Conservation (phyloP, 805 yeast species). For the Metschnikowia proteae region DNA sequence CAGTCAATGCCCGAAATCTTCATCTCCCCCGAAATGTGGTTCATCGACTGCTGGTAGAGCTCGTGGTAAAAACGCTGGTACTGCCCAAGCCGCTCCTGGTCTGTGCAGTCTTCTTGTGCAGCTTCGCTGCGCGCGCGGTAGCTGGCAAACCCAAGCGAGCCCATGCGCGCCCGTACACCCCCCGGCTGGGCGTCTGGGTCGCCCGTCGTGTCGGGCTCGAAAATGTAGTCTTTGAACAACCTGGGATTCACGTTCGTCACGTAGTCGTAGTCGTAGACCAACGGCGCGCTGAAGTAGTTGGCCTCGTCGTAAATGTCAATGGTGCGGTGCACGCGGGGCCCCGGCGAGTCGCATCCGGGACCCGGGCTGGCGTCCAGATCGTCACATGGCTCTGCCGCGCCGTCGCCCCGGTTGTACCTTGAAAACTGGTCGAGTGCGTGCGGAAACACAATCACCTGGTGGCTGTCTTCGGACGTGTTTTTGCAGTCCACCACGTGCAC, state of each 20-base stretch:
- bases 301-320: slow-evolving; percentile 13
- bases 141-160: slow-evolving; percentile 2
- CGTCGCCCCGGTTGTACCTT: slow-evolving; percentile 16
- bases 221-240: slow-evolving; percentile 34
- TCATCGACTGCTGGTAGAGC: slow-evolving; percentile 28
- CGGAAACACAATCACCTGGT: slow-evolving; percentile 69
- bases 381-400: not conserved
- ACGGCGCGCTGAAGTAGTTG: slow-evolving; percentile 29
- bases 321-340: slow-evolving; percentile 3
- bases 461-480: slow-evolving; percentile 37
- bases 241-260: slow-evolving; percentile 34
- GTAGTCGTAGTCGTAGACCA: slow-evolving; percentile 42
- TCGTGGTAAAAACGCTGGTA: slow-evolving; percentile 20
- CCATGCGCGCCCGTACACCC: slow-evolving; percentile 1
- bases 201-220: slow-evolving; percentile 24
- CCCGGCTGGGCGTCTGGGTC: not conserved
- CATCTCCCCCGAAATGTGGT: slow-evolving; percentile 43
- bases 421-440: slow-evolving; percentile 41
- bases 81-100: slow-evolving; percentile 5
- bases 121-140: slow-evolving; percentile 1
- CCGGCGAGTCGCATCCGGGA: not conserved
- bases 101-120: slow-evolving; percentile 1
- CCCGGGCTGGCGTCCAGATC: not conserved
- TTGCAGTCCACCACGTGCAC: slow-evolving; percentile 83
- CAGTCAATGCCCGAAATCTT: slow-evolving; percentile 41